A percentile compares a stretch with the other conserved stretches of the same genome.
phyloP scores from a whole-genome alignment of 2,329 filamentous ascomycete species.

The Macrophomina phaseolina region DNA sequence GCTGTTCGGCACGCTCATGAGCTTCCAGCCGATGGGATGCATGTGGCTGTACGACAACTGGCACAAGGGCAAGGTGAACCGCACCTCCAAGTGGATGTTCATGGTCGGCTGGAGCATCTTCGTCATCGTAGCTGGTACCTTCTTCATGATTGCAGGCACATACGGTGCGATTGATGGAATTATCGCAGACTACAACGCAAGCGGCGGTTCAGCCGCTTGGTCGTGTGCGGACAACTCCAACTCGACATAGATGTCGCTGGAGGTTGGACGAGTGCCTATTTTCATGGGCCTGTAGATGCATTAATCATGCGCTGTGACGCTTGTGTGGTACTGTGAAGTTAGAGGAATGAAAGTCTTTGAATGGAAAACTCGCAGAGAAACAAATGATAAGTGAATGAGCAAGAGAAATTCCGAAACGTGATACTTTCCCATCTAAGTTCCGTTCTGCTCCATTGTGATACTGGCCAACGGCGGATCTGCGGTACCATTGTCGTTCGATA shows the following conservation, averaged over 20 bases:
- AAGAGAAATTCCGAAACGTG: no score
- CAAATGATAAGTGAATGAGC: no score
- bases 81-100: background rate
- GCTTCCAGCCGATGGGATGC: constrained; percentile 58
- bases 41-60: constrained; percentile 56
- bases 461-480: no score
- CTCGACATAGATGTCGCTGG: background rate
- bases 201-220: constrained; percentile 7
- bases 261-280: no score
- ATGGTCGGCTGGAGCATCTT: constrained; percentile 15
- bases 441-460: no score
- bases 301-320: no score
- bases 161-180: constrained; percentile 4
- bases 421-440: no score
- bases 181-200: constrained; percentile 7
- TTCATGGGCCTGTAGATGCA: no score
- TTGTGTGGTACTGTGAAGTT: no score
- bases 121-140: background rate
- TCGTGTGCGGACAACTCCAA: constrained; percentile 21
- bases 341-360: no score
- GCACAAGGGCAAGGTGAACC: background rate
- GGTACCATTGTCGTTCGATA: no score
- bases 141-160: constrained; percentile 3
- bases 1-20: constrained; percentile 61
- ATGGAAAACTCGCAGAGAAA: no score